These are phyloP conservation scores for Adansonia rubrostipa DNA, from an alignment of 441 rosid genomes.

Conservation along the genomic window DNA sequence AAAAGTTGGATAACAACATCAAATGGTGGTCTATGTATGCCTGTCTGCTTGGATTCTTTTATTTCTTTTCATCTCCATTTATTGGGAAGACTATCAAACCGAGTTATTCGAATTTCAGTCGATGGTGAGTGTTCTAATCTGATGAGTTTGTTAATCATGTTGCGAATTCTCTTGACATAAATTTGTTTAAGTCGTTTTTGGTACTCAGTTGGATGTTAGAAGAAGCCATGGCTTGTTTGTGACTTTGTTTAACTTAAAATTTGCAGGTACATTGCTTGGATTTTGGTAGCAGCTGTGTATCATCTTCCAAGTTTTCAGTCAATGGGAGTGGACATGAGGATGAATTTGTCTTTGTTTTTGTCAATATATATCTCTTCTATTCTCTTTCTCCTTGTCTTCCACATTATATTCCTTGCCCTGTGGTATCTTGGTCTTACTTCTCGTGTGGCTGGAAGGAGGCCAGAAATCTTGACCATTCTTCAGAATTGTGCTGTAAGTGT, in stretches of 20 bases:
- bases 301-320: slow-evolving; percentile 99
- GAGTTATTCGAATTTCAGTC: slow-evolving; percentile 92
- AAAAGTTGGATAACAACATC: slow-evolving; percentile 79
- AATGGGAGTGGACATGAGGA: slow-evolving; percentile 99
- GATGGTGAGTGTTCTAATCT: slow-evolving; percentile 65
- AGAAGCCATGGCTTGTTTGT: slow-evolving; percentile 8
- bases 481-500: slow-evolving; percentile 90
- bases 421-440: slow-evolving; percentile 96
- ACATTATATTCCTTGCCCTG: slow-evolving; percentile 81
- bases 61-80: slow-evolving; percentile 97
- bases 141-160: neutral
- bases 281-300: slow-evolving; percentile 94
- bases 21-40: slow-evolving; percentile 99
- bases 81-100: slow-evolving; percentile 91
- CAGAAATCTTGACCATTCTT: slow-evolving; percentile 85
- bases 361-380: slow-evolving; percentile 88
- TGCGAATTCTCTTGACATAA: neutral
- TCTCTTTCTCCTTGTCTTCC: slow-evolving; percentile 92
- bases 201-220: neutral
- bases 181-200: neutral
- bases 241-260: slow-evolving; percentile 31
- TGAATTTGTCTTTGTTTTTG: slow-evolving; percentile 95
- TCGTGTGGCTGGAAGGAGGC: slow-evolving; percentile 94
- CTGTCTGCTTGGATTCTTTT: slow-evolving; percentile 95
- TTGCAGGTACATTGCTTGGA: slow-evolving; percentile 96